Conservation (phyloP, 2,329 filamentous ascomycete species). For the Cytospora piceicola region DNA sequence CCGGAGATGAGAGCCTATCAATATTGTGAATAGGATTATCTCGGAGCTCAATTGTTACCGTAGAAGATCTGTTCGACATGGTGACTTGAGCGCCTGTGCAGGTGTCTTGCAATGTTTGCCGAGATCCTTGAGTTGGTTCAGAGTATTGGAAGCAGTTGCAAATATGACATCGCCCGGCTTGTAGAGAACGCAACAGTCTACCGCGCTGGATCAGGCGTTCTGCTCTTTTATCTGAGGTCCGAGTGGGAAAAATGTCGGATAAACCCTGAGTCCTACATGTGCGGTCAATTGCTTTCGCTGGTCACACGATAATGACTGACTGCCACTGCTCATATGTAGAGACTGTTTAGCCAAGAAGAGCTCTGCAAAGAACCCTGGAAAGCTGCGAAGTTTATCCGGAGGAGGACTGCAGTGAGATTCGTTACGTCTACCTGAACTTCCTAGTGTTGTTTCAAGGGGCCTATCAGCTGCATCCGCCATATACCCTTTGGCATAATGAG, state of each 20-base stretch:
- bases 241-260: background rate
- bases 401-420: too few species aligned
- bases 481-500: too few species aligned
- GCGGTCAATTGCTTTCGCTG: too few species aligned
- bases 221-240: background rate
- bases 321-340: too few species aligned
- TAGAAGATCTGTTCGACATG: conserved; percentile 22
- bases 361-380: background rate
- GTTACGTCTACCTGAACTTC: too few species aligned
- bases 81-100: background rate
- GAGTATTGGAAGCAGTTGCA: background rate
- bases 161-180: background rate
- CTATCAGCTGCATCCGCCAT: too few species aligned
- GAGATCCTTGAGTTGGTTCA: background rate
- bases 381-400: too few species aligned
- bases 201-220: background rate
- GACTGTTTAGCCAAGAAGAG: background rate
- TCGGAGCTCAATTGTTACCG: conserved; percentile 22
- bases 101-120: too few species aligned
- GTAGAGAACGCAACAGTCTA: background rate
- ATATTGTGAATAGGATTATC: conserved; percentile 10
- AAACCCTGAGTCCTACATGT: background rate
- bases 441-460: too few species aligned
- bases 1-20: background rate
- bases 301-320: too few species aligned